phyloP scores from a whole-genome alignment of 2,329 filamentous ascomycete species.

The Aspergillus sclerotialis region DNA sequence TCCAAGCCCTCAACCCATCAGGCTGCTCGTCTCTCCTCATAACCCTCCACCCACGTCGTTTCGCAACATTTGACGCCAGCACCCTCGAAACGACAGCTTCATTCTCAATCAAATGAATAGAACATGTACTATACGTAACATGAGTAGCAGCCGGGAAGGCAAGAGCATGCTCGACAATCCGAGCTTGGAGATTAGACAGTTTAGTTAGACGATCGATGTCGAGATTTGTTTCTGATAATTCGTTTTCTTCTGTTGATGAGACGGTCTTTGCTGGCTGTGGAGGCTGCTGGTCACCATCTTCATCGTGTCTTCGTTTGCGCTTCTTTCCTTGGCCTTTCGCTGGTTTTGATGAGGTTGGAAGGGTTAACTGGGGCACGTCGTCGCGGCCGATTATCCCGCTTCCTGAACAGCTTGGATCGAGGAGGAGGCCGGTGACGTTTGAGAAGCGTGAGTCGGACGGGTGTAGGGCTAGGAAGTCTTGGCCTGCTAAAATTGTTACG shows the following conservation, averaged over 20 bases:
- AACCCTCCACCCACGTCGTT: conserved; percentile 67
- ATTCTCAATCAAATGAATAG: conserved; percentile 79
- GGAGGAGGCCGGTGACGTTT: conserved; percentile 70
- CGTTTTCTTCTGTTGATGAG: conserved; percentile 30
- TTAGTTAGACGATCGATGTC: conserved; percentile 61
- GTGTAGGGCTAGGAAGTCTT: conserved; percentile 76
- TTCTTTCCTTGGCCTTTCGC: conserved; percentile 29
- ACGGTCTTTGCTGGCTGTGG: conserved; percentile 8
- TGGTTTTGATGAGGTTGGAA: conserved; percentile 38
- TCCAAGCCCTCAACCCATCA: conserved; percentile 68
- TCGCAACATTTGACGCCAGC: conserved; percentile 60
- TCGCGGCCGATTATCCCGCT: conserved; percentile 91
- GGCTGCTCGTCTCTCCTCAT: conserved; percentile 66
- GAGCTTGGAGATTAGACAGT: conserved; percentile 74
- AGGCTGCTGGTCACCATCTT: conserved; percentile 6
- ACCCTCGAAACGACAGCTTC: conserved; percentile 73
- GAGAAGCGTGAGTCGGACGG: conserved; percentile 55
- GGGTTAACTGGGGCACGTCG: conserved; percentile 61
- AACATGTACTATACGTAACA: conserved; percentile 92
- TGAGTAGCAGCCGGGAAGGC: conserved; percentile 65
- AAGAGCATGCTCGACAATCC: conserved; percentile 77
- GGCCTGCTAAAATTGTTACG: conserved; percentile 62
- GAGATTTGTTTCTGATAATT: conserved; percentile 30
- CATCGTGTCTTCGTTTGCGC: conserved; percentile 31
- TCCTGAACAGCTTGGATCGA: conserved; percentile 93